A percentile compares a stretch with the other conserved stretches of the same genome.
Conservation (phyloP, 2,329 filamentous ascomycete genomes). For the Davidsoniella virescens region DNA sequence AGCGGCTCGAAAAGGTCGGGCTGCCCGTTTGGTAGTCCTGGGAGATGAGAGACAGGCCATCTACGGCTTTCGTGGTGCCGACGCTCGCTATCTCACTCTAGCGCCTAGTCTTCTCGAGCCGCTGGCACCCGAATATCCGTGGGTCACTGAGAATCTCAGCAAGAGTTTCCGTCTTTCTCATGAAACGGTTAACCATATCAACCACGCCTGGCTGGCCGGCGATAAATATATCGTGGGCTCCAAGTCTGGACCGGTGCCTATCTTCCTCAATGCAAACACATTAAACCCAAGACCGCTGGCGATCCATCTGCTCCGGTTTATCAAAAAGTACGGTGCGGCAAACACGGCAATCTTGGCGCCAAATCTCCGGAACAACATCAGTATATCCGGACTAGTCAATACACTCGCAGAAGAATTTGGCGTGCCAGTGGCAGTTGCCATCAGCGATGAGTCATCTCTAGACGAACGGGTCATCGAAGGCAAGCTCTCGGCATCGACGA, state of each 20-base stretch:
- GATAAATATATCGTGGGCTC: slow-evolving; percentile 18
- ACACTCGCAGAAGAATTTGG: slow-evolving; percentile 4
- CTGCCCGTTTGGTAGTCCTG: slow-evolving; percentile 17
- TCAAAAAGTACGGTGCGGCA: slow-evolving; percentile 15
- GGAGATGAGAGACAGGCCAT: slow-evolving; percentile 21
- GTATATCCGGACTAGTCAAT: background rate
- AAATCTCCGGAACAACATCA: background rate
- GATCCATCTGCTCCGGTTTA: slow-evolving; percentile 14
- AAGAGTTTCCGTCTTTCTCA: slow-evolving; percentile 19
- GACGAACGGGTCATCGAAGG: slow-evolving; percentile 17
- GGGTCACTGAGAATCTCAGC: slow-evolving; percentile 14
- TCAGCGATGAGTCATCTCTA: slow-evolving; percentile 16
- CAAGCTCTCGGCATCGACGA: slow-evolving; percentile 19
- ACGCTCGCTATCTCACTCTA: slow-evolving; percentile 18
- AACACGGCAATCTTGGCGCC: slow-evolving; percentile 11
- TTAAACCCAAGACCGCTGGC: slow-evolving; percentile 13
- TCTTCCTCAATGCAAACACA: slow-evolving; percentile 16
- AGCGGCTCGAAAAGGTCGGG: slow-evolving; percentile 8
- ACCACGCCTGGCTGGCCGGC: slow-evolving; percentile 17
- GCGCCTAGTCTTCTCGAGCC: slow-evolving; percentile 15
- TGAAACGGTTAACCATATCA: slow-evolving; percentile 17
- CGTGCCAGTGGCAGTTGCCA: slow-evolving; percentile 16
- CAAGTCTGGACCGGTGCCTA: slow-evolving; percentile 18
- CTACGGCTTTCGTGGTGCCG: slow-evolving; percentile 18
- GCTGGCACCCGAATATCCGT: slow-evolving; percentile 15